These are phyloP conservation scores for Ascodesmis nigricans DNA, from an alignment of 495 filamentous ascomycete species.

Conservation along the genomic window DNA sequence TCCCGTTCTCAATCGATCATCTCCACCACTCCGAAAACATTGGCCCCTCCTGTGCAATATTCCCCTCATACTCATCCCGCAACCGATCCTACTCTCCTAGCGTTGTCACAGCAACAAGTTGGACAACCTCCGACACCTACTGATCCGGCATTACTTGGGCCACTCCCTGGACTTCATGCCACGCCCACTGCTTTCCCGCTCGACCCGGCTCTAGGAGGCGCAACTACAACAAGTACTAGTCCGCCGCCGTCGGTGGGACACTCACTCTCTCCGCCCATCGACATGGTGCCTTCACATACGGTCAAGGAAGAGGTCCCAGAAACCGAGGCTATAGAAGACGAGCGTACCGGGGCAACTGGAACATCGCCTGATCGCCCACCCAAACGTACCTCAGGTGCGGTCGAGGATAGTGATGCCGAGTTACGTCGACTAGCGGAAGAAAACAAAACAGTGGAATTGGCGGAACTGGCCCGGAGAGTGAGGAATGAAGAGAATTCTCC, in stretches of 20 bases:
- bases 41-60: constrained; percentile 12
- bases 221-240: neutral
- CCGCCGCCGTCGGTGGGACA: neutral
- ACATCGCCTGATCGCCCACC: constrained; percentile 12
- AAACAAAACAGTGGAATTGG: constrained; percentile 50
- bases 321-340: constrained; percentile 23
- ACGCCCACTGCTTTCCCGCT: constrained; percentile 17
- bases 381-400: constrained; percentile 15
- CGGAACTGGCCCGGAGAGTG: constrained; percentile 68
- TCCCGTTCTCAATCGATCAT: constrained; percentile 20
- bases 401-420: constrained; percentile 43
- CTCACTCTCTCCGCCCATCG: constrained; percentile 3
- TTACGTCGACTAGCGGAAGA: constrained; percentile 60
- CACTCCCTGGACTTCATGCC: constrained; percentile 2
- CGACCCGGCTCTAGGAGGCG: constrained; percentile 18
- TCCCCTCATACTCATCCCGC: constrained; percentile 21
- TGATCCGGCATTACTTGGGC: constrained; percentile 9
- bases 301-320: constrained; percentile 3
- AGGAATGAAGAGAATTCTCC: constrained; percentile 45
- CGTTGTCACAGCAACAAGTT: constrained; percentile 19
- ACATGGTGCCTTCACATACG: constrained; percentile 3
- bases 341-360: constrained; percentile 27
- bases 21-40: constrained; percentile 15
- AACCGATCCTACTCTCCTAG: constrained; percentile 19
- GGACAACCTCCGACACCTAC: constrained; percentile 14